phyloP scores from a whole-genome alignment of 2,329 filamentous ascomycete genomes.

The Trichophyton verrucosum region DNA sequence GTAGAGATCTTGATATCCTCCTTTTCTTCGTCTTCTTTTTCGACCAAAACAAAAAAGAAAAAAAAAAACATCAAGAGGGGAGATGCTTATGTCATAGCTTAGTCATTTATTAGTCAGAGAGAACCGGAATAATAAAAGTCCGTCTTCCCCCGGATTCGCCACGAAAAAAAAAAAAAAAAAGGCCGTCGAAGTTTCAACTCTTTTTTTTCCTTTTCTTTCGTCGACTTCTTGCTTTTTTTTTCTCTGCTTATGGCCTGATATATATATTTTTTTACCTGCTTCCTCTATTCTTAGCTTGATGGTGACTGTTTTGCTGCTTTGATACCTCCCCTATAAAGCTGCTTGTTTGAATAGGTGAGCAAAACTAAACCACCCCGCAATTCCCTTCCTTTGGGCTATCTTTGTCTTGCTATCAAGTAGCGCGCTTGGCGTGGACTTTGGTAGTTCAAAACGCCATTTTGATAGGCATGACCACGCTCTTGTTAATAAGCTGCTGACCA shows the following conservation, averaged over 20 bases:
- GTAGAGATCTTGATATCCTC: neutral
- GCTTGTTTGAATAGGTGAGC: no score
- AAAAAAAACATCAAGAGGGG: neutral
- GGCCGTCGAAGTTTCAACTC: no score
- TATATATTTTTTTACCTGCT: no score
- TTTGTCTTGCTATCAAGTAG: neutral
- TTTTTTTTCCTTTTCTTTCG: no score
- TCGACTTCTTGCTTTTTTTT: no score
- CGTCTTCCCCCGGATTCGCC: conserved; percentile 10
- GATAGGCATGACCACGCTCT: neutral
- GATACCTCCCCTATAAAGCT: no score
- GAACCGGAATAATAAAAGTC: neutral
- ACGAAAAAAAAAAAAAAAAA: neutral
- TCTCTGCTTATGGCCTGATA: no score
- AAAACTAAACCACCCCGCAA: no score
- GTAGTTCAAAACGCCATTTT: neutral
- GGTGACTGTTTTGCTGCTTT: no score
- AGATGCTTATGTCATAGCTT: neutral
- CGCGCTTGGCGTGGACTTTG: neutral
- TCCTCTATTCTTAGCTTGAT: no score
- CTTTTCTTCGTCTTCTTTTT: neutral
- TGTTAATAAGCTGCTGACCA: conserved; percentile 3
- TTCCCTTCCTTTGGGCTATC: neutral
- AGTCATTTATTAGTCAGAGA: conserved; percentile 1
- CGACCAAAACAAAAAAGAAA: neutral